phyloP scores from a whole-genome alignment of 352 stramenopile genomes.

The Globisporangium echinulatum region DNA sequence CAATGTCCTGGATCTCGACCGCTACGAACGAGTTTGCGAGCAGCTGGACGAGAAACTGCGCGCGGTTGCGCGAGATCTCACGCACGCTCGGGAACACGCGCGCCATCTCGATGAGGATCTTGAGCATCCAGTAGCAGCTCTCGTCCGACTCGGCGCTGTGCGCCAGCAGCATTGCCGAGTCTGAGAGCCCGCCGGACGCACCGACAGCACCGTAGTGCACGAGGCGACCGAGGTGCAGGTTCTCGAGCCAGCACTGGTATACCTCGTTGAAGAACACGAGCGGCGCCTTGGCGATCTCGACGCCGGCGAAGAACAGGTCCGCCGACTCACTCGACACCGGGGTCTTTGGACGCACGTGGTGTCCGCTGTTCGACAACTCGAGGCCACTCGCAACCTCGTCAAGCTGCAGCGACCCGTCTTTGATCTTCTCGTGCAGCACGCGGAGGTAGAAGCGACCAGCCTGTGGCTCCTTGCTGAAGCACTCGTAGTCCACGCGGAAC shows the following conservation, averaged over 20 bases:
- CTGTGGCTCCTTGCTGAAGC: constrained; percentile 52
- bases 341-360: constrained; percentile 37
- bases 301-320: constrained; percentile 56
- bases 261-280: constrained; percentile 67
- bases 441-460: constrained; percentile 66
- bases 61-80: constrained; percentile 32
- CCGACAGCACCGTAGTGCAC: constrained; percentile 25
- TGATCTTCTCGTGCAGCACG: constrained; percentile 60
- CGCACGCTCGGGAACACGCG: constrained; percentile 50
- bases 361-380: constrained; percentile 23
- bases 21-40: constrained; percentile 44
- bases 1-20: constrained; percentile 53
- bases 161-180: constrained; percentile 3
- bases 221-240: constrained; percentile 44
- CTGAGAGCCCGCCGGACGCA: constrained; percentile 22
- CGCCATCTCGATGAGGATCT: constrained; percentile 61
- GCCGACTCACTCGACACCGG: constrained; percentile 19
- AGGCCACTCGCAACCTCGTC: constrained; percentile 40
- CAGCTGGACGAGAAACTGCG: constrained; percentile 43
- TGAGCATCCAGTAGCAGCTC: constrained; percentile 53
- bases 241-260: constrained; percentile 79
- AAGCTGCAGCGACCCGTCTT: constrained; percentile 61
- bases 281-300: constrained; percentile 58
- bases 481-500: constrained; percentile 60
- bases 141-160: constrained; percentile 24